Percentiles rank a stretch among this genome's conserved stretches.
These are phyloP conservation scores for Backusella mclennaniae DNA, from an alignment of 192 early-diverging fungal genomes.

Conservation along the genomic window DNA sequence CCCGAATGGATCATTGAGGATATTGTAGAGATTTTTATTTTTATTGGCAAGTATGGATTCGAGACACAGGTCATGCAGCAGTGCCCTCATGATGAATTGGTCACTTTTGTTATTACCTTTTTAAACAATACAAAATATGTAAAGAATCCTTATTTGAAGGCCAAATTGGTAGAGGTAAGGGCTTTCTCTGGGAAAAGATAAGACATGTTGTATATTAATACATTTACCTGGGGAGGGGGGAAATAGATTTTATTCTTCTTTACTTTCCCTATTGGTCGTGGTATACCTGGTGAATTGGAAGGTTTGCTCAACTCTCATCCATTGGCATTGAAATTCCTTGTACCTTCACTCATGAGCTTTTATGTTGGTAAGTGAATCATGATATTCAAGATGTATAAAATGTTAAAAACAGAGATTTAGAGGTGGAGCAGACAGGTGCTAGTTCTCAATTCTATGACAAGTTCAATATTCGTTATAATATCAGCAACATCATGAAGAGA, in stretches of 20 bases:
- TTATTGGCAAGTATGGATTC: slow-evolving; percentile 58
- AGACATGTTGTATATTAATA: not conserved
- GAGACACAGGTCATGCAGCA: slow-evolving; percentile 40
- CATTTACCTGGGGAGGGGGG: not conserved
- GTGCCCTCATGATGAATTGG: slow-evolving; percentile 45
- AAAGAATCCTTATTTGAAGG: slow-evolving; percentile 95
- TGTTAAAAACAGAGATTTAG: slow-evolving; percentile 28
- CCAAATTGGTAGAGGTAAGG: slow-evolving; percentile 87
- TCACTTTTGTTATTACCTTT: slow-evolving; percentile 78
- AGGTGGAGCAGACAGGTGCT: slow-evolving; percentile 93
- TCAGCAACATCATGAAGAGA: slow-evolving; percentile 85
- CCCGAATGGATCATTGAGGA: slow-evolving; percentile 96
- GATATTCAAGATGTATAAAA: too few relatives aligned
- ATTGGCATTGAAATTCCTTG: slow-evolving; percentile 71
- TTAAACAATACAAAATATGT: slow-evolving; percentile 76
- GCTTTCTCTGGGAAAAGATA: slow-evolving; percentile 25
- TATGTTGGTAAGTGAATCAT: slow-evolving; percentile 69
- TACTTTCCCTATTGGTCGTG: slow-evolving; percentile 63
- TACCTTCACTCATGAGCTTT: slow-evolving; percentile 83
- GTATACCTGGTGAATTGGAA: slow-evolving; percentile 61
- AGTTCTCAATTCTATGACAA: slow-evolving; percentile 98
- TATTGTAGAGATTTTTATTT: slow-evolving; percentile 76
- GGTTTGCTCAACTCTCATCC: slow-evolving; percentile 68
- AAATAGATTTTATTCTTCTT: slow-evolving; percentile 75
- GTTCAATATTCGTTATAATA: slow-evolving; percentile 97